phyloP scores from a whole-genome alignment of 208 protist species.

The Leishmania mexicana region DNA sequence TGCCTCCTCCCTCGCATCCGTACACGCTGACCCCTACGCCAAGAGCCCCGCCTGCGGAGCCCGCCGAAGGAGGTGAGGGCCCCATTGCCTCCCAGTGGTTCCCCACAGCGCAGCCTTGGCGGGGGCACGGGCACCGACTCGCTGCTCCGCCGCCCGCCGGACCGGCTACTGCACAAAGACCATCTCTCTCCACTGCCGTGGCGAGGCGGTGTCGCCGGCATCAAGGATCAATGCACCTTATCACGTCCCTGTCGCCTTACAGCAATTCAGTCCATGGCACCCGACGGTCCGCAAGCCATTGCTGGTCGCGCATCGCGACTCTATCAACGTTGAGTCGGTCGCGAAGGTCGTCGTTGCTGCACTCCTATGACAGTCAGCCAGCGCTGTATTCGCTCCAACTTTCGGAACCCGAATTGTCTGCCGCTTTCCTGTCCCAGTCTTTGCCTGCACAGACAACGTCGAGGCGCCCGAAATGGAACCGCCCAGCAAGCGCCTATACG shows the following conservation, averaged over 20 bases:
- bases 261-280: neutral
- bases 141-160: neutral
- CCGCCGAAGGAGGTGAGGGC: neutral
- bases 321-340: neutral
- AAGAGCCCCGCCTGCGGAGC: neutral
- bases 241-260: conserved; percentile 9
- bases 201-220: neutral
- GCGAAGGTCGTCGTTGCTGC: neutral
- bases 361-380: neutral
- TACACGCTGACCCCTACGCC: neutral
- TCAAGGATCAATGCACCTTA: neutral
- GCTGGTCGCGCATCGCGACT: neutral
- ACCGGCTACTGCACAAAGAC: too few relatives aligned
- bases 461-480: neutral
- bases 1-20: neutral
- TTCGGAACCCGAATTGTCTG: neutral
- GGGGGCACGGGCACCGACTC: neutral
- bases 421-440: neutral
- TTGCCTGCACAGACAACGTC: neutral
- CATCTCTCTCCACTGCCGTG: too few relatives aligned
- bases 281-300: neutral
- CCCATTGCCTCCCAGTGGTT: neutral
- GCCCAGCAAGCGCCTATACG: neutral
- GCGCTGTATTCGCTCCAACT: neutral
- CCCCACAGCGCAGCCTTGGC: neutral